Evolutionary conservation across 805 yeast species (phyloP).

Genomic region (Ogataea nonfermentans): DNA sequence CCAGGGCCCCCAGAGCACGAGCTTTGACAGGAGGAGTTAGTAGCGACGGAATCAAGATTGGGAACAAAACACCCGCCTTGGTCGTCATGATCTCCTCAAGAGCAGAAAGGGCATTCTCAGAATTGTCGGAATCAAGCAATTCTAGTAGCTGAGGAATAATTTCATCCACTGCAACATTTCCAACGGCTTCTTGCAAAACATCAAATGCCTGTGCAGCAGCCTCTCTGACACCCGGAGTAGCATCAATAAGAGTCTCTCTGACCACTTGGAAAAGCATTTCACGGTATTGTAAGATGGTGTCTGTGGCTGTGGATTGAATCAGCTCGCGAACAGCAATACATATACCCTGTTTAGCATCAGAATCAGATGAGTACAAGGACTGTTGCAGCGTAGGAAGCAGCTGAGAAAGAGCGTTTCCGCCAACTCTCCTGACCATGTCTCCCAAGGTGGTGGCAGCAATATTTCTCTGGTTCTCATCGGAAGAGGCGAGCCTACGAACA

Average conservation of each 20-base stretch:
- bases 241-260: constrained; percentile 75
- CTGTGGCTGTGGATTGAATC: constrained; percentile 66
- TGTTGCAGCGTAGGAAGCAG: constrained; percentile 80
- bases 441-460: constrained; percentile 94
- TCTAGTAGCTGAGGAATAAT: constrained; percentile 79
- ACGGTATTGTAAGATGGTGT: constrained; percentile 63
- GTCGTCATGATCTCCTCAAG: constrained; percentile 89
- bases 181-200: constrained; percentile 75
- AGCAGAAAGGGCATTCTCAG: constrained; percentile 81
- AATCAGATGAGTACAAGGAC: constrained; percentile 56
- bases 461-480: constrained; percentile 72
- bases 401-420: constrained; percentile 79
- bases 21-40: constrained; percentile 85
- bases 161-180: constrained; percentile 83
- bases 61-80: constrained; percentile 89
- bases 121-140: constrained; percentile 52
- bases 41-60: constrained; percentile 83
- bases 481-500: constrained; percentile 79
- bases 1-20: constrained; percentile 80
- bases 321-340: constrained; percentile 91
- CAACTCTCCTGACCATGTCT: constrained; percentile 91
- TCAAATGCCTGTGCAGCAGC: constrained; percentile 94
- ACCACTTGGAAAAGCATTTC: constrained; percentile 69
- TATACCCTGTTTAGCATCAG: constrained; percentile 93
- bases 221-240: constrained; percentile 71